Percentiles rank a stretch among this genome's conserved stretches.
phyloP scores from a whole-genome alignment of 805 yeast species.

The Hanseniaspora lachancei region DNA sequence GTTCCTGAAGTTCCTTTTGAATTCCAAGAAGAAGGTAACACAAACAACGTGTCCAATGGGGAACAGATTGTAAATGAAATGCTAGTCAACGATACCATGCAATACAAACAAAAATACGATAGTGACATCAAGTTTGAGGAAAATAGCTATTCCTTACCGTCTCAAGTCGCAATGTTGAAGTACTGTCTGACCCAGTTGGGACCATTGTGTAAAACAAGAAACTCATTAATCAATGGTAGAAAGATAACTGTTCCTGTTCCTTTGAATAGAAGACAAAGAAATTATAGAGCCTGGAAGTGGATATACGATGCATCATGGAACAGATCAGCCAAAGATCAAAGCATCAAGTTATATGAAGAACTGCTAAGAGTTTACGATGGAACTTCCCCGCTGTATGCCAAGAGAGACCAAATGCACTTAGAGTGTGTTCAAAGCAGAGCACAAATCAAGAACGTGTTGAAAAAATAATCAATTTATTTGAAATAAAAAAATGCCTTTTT shows the following conservation, averaged over 20 bases:
- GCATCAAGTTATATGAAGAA: constrained; percentile 87
- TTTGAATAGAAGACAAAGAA: constrained; percentile 65
- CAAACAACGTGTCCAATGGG: not conserved
- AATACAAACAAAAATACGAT: not conserved
- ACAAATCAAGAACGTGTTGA: not conserved
- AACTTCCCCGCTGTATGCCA: constrained; percentile 70
- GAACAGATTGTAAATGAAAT: not conserved
- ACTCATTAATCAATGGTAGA: constrained; percentile 47
- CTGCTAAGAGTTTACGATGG: constrained; percentile 65
- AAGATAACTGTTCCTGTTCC: constrained; percentile 77
- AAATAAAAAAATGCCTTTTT: not conserved
- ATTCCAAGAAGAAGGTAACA: not conserved
- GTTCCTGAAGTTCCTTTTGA: constrained; percentile 8
- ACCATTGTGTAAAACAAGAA: constrained; percentile 59
- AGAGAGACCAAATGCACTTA: constrained; percentile 70
- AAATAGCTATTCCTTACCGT: not conserved
- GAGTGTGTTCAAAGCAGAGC: constrained; percentile 58
- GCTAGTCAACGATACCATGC: not conserved
- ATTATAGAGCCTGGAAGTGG: constrained; percentile 82
- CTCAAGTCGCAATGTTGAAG: constrained; percentile 61
- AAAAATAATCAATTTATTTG: not conserved
- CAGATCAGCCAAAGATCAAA: constrained; percentile 64
- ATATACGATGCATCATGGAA: constrained; percentile 71
- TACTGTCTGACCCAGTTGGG: constrained; percentile 67
- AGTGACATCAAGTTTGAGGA: not conserved